Base-by-base conservation (phyloP, 2,329 filamentous ascomycete species). In the Triangularia setosa region DNA sequence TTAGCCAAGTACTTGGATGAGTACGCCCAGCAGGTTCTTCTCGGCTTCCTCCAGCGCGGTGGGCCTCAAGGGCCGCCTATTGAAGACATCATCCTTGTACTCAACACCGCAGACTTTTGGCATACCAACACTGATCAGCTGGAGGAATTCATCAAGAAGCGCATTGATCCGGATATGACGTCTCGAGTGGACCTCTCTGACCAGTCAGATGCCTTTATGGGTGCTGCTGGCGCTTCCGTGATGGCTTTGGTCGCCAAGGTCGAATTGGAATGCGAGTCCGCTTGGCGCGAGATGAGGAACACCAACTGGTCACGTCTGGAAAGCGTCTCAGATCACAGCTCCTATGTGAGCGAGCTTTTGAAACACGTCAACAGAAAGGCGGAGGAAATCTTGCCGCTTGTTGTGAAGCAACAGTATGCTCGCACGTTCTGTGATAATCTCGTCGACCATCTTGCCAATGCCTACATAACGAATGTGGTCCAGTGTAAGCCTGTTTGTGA, bases 71-170 rank as follows among this genome's bases (percentile, higher is more conserved):
- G 67, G 0, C 80, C 85, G 1, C 77, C 81, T 3, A 72, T 95
- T 1, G 88, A 97, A 71, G 90, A 97, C 67, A 85, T 91, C 3
- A 85, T 97, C 14, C 80, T 96, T 3, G 93, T 98, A 1, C 82
- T 99, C 57, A 99, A 99, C 74, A 98, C 95, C 1, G 94, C 95
- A 0, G 95, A 99, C 73, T 99, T 98, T 76, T 99, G 95, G 85
- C 94, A 97, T 73, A 87, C 87, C 25, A 98, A 96, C 28, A 95
- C 93, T 58, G 93, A 89, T 57, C 94, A 98, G 74, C 83, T 99
- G 0, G 94, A 98, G 75, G 93, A 98, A 72, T 97, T 91, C 76
- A 93, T 99, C 76, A 94, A 92, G 78, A 90, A 91, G 71, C 87
- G 93, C 9, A 93, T 99, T 67, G 95, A 98, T 68, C 82, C 86